Conservation (phyloP, 2,329 filamentous ascomycete genomes). For the Ascosphaera apis region DNA sequence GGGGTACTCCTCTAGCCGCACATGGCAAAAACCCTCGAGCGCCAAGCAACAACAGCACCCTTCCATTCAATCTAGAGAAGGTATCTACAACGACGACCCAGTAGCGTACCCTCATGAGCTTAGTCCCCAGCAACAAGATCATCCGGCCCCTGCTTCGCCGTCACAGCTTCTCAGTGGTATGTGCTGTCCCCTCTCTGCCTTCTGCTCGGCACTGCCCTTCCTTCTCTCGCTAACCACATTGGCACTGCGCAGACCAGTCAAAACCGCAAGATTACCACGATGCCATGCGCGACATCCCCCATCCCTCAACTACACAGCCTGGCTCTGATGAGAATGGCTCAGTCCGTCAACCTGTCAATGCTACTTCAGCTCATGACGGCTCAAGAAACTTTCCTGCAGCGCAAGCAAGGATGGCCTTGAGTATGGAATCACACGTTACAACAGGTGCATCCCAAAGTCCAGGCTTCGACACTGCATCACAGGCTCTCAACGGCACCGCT, state of each 20-base stretch:
- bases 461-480: too few relatives aligned
- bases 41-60: slow-evolving; percentile 41
- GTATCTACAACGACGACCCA: slow-evolving; percentile 19
- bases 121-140: slow-evolving; percentile 16
- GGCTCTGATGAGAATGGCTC: too few relatives aligned
- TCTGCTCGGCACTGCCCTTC: slow-evolving; percentile 12
- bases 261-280: slow-evolving; percentile 18
- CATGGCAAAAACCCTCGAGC: slow-evolving; percentile 55
- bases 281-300: slow-evolving; percentile 18
- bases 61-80: slow-evolving; percentile 64
- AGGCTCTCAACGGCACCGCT: slow-evolving; percentile 19
- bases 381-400: slow-evolving; percentile 19
- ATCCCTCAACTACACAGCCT: slow-evolving; percentile 14
- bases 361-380: slow-evolving; percentile 13
- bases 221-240: slow-evolving; percentile 20
- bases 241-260: slow-evolving; percentile 11
- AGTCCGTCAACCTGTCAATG: slow-evolving; percentile 17
- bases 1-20: slow-evolving; percentile 61
- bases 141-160: slow-evolving; percentile 12
- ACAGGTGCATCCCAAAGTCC: slow-evolving; percentile 16
- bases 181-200: slow-evolving; percentile 21
- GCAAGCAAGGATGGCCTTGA: too few relatives aligned
- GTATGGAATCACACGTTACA: slow-evolving; percentile 16
- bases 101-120: slow-evolving; percentile 17
- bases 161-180: slow-evolving; percentile 23